phyloP scores from a whole-genome alignment of 352 stramenopile genomes.

The Phytophthora cryptogea region DNA sequence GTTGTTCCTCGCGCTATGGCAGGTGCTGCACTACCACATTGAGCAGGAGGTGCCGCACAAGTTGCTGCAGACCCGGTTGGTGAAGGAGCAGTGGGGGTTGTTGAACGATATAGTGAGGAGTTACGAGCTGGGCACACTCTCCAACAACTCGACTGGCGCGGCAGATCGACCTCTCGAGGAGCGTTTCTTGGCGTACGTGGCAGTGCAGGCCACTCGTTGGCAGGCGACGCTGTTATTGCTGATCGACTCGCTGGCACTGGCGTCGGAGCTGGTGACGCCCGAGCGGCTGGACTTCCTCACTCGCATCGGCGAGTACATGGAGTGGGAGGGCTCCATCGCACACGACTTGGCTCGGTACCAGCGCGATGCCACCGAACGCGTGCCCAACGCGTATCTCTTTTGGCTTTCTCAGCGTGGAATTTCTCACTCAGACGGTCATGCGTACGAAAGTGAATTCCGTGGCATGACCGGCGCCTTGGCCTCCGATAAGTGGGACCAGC shows the following conservation, averaged over 20 bases:
- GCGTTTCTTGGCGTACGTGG: conserved; percentile 63
- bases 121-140: conserved; percentile 49
- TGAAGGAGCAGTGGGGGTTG: conserved; percentile 64
- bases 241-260: conserved; percentile 71
- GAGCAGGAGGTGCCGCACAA: conserved; percentile 78
- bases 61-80: conserved; percentile 57
- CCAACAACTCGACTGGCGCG: conserved; percentile 9
- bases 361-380: conserved; percentile 61
- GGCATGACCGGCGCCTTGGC: conserved; percentile 38
- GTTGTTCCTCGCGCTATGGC: conserved; percentile 76
- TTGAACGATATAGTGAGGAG: conserved; percentile 68
- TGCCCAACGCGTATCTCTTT: conserved; percentile 79
- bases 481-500: conserved; percentile 47
- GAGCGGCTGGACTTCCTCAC: conserved; percentile 63
- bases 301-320: conserved; percentile 81
- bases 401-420: conserved; percentile 63
- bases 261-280: conserved; percentile 59
- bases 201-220: conserved; percentile 78
- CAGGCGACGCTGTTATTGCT: conserved; percentile 81
- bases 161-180: conserved; percentile 24
- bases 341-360: conserved; percentile 77
- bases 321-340: conserved; percentile 85
- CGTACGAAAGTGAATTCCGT: conserved; percentile 58
- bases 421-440: conserved; percentile 30
- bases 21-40: conserved; percentile 87